Evolutionary conservation across 768 basidiomycete species (phyloP), one percentile per base, ranked within the genome.

Genomic region (Lepiota venenata): DNA sequence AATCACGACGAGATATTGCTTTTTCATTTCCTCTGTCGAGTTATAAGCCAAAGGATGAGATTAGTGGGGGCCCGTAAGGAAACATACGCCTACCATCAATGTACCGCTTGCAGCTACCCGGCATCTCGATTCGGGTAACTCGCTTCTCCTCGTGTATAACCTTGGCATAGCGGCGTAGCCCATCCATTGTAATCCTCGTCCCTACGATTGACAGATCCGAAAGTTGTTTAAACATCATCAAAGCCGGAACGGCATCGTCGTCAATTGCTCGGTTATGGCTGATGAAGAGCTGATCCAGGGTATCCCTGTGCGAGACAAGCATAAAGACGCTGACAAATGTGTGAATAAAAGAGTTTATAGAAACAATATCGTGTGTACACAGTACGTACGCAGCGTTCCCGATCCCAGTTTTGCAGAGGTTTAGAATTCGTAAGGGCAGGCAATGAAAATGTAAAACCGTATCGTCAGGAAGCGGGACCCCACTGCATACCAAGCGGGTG

Each of bases 331-430:
- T 87, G 59, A 27, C 47, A 35, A 27, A 42, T 37, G 21, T 16
- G 22, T 38, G 9, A 11, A 15, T 32, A 21, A 29, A 53, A 45
- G n/a, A 27, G 11, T 40, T 10, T 15, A 27, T n/a, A n/a, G 15
- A 39, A 6, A 38, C 16, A 36, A 47, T 9, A 39, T 48, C 18
- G 16, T 35, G 36, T 20, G 29, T 16, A 61, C 79, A 46, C 53
- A 85, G 29, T 16, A 61, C 79, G 45, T 55, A 85, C 85, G 77
- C 80, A 74, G 86, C 84, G 59, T 86, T 82, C 37, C 79, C 74
- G 32, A 86, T 79, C 10, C 75, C 74, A 8, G 83, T 83, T 54
- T 77, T 72, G 60, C 15, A 32, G 4, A 55, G 25, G 22, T 27
- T 40, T 15, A 55, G 21, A 36, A 36, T n/a, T 21, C 39, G 47